Base-by-base conservation (phyloP, 2,329 filamentous ascomycete species). In the Madurella mycetomatis region DNA sequence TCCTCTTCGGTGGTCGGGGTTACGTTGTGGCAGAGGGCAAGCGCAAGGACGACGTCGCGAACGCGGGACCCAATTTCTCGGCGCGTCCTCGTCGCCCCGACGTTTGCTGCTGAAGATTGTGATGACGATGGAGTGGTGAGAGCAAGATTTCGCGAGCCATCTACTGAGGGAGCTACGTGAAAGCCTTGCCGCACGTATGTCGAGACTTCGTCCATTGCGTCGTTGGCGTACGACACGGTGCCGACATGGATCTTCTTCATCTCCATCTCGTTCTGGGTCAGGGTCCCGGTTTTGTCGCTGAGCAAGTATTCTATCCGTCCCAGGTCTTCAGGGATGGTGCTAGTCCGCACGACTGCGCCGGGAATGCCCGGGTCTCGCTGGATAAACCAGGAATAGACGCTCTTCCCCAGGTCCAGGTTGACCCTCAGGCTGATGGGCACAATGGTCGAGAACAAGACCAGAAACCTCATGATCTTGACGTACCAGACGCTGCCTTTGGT, bases 181-280 rank as follows among this genome's bases (percentile, higher is more conserved):
- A 97, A 96, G 5, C 87, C 89, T 69, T 96, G 92, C 59, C 81
- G 85, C 48, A 99, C 82, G 67, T 96, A 96, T 0, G 88, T 82
- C 12, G 84, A 76, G 12, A 99, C 94, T 73, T 99, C 95, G 63
- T 97, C 94, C 94, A 99, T 99, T 9, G 94, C 92, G 67, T 99
- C 94, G 63, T 96, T 96, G 34, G 92, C 94, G 66, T 99, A 99
- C 1, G 92, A 97, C 1, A 97, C 94, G 9, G 94, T 99, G 9
- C 95, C 94, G 50, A 99, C 90, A 66, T 99, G 95, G 5, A 99
- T 92, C 72, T 99, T 99, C 69, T 95, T 96, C 80, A 99, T 87
- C 67, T 96, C 92, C 92, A 96, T 96, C 66, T 96, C 90, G 66
- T 99, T 99, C 64, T 97, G 91, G 0, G 94, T 99, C 56, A 99